Evolutionary conservation across 2,329 filamentous ascomycete genomes (phyloP).

Genomic region (Rhexocercosporidium sp.): DNA sequence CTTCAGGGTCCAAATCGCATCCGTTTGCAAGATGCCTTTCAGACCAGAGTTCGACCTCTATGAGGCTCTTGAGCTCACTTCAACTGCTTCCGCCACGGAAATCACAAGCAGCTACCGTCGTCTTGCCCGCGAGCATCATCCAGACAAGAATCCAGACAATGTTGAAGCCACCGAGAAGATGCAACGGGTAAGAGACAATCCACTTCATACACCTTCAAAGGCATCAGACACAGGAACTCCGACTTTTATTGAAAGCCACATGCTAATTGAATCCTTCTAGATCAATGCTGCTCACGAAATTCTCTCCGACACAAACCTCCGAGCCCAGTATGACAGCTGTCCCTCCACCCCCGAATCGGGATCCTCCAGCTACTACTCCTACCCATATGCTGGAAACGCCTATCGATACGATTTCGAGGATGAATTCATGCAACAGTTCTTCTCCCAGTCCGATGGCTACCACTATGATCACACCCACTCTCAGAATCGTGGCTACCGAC

Average conservation of each 20-base stretch:
- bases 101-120: constrained; percentile 27
- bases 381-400: not conserved
- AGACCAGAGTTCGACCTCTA: constrained; percentile 27
- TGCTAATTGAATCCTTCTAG: constrained; percentile 9
- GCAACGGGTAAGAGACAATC: constrained; percentile 21
- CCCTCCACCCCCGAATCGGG: not conserved
- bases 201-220: not conserved
- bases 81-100: constrained; percentile 19
- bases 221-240: too few relatives aligned
- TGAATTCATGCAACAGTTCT: not conserved
- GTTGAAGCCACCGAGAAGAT: constrained; percentile 27
- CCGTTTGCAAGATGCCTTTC: constrained; percentile 22
- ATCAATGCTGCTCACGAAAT: constrained; percentile 29
- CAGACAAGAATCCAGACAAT: constrained; percentile 32
- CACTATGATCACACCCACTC: not conserved
- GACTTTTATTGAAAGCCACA: not conserved
- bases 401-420: not conserved
- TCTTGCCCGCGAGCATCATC: constrained; percentile 30
- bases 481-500: not conserved
- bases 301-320: constrained; percentile 19
- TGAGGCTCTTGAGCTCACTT: constrained; percentile 21
- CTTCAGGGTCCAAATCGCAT: not conserved
- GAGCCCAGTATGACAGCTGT: not conserved
- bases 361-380: not conserved
- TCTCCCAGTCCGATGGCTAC: not conserved